A percentile compares a stretch with the other conserved stretches of the same genome.
Conservation (phyloP, 2,329 filamentous ascomycete species). For the Coleophoma eucalyptorum region DNA sequence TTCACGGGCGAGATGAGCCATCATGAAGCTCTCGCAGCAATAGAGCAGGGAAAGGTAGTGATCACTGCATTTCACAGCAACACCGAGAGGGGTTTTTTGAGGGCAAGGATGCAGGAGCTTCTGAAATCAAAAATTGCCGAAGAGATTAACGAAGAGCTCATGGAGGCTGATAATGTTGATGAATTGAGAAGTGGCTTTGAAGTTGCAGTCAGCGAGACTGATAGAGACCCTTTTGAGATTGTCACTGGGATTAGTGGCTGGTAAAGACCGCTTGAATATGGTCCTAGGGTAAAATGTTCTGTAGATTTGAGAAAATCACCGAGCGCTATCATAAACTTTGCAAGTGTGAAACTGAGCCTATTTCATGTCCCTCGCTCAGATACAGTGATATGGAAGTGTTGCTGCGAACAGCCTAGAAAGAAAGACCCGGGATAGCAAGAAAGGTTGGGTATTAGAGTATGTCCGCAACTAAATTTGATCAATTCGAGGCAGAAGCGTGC, state of each 20-base stretch:
- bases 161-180: slow-evolving; percentile 27
- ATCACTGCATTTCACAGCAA: slow-evolving; percentile 91
- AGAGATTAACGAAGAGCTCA: slow-evolving; percentile 39
- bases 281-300: neutral
- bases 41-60: slow-evolving; percentile 78
- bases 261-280: neutral
- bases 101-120: slow-evolving; percentile 63
- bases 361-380: no score
- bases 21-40: slow-evolving; percentile 83
- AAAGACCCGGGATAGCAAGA: no score
- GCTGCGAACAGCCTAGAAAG: no score
- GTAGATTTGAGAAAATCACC: no score
- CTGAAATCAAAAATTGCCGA: slow-evolving; percentile 55
- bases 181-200: slow-evolving; percentile 21
- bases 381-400: no score
- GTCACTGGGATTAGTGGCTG: slow-evolving; percentile 29
- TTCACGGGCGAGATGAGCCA: slow-evolving; percentile 94
- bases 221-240: slow-evolving; percentile 86
- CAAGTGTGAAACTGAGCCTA: no score
- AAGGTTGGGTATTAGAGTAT: no score
- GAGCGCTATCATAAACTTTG: no score
- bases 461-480: no score
- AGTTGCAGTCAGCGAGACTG: slow-evolving; percentile 72
- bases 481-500: no score
- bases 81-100: slow-evolving; percentile 81